These are phyloP conservation scores for Penicillium olsonii DNA, from an alignment of 2,329 filamentous ascomycete species.

Conservation along the genomic window DNA sequence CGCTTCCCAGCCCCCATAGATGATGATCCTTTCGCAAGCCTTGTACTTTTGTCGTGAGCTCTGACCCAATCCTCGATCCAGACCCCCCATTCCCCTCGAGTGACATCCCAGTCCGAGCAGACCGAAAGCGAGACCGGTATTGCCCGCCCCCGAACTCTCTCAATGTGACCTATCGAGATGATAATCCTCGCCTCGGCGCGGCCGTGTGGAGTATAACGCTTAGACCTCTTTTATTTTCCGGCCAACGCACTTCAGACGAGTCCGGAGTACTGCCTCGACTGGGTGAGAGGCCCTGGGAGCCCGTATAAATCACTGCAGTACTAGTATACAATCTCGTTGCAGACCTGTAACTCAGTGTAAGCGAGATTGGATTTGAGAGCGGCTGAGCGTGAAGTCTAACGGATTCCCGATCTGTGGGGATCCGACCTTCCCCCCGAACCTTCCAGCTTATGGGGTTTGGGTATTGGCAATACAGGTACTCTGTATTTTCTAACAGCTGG, in stretches of 20 bases:
- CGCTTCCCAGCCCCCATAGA: neutral
- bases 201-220: neutral
- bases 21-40: neutral
- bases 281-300: neutral
- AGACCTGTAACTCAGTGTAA: neutral
- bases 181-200: neutral
- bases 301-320: too few relatives aligned
- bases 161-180: slow-evolving; percentile 7
- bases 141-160: neutral
- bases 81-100: neutral
- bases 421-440: slow-evolving; percentile 21
- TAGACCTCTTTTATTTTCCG: neutral
- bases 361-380: neutral
- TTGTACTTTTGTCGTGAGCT: slow-evolving; percentile 3
- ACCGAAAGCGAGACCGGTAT: neutral
- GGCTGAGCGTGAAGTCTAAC: neutral
- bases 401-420: slow-evolving; percentile 1
- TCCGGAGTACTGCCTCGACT: neutral
- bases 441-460: slow-evolving; percentile 22
- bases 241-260: neutral
- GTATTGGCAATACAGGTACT: too few relatives aligned
- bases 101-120: neutral
- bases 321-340: neutral
- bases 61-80: neutral
- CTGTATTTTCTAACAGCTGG: too few relatives aligned